Base-by-base conservation (phyloP, 306 rosid genomes). In the Cotoneaster glaucophyllus region DNA sequence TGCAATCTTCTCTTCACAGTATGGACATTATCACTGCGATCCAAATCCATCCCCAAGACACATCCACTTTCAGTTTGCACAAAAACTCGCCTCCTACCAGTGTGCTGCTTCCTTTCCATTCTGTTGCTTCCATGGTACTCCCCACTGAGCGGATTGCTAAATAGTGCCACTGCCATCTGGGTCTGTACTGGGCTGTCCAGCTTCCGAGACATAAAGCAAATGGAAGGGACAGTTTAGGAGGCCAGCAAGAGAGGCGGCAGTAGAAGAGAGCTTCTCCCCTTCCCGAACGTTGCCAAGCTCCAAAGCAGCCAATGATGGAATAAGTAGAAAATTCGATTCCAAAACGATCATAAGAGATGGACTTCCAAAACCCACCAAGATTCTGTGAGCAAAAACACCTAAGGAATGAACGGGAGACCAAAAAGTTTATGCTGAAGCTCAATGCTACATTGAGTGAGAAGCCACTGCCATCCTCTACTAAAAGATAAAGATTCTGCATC, bases 1-100 rank as follows among this genome's bases (percentile, higher is more conserved):
- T 95, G 99, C 81, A 95, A 65, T 84, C 96, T 92, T 83, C 97
- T 90, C 86, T 95, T 95, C 73, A 95, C 99, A 2, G 99, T 95
- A 81, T 95, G 99, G 8, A 82, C 99, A 90, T 86, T 92, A 81
- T 95, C 99, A 24, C 89, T 41, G 0, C 97, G 96, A 68, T 92
- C 97, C 57, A 95, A 82, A 1, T 95, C 99, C 99, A 95, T 92
- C 15, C 96, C 96, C 64, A 95, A 61, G 19, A 95, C 97, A 75
- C 96, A 92, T 21, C 99, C 99, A 19, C 89, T 88, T 8, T 95
- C 99, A 0, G 99, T 95, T 77, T 95, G 99, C 77, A 95, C 93
- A 66, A 90, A 95, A 69, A 95, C 96, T 0, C 97, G 87, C 74
- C 97, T 85, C 85, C 91, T 76, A 21, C 97, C 92, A 4, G 96